These are phyloP conservation scores for Escallonia rubra DNA, from an alignment of 129 eudicot species.

Conservation along the genomic window DNA sequence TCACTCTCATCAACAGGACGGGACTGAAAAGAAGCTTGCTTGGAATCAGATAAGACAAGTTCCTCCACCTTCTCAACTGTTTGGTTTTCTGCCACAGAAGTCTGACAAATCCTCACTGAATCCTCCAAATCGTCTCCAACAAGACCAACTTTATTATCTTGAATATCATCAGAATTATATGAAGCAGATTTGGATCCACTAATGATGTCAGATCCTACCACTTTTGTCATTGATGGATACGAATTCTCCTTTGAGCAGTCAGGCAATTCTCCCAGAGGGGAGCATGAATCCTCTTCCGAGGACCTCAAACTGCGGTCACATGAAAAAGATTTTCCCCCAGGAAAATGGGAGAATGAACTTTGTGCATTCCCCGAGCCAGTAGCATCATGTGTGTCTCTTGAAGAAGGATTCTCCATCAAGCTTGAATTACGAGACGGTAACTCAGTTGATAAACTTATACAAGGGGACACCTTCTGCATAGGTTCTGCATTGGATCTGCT, in stretches of 20 bases:
- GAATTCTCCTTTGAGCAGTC: slow-evolving; percentile 18
- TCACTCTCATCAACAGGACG: slow-evolving; percentile 51
- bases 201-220: slow-evolving; percentile 17
- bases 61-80: slow-evolving; percentile 29
- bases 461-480: slow-evolving; percentile 7
- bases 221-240: slow-evolving; percentile 8
- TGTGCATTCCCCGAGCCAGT: slow-evolving; percentile 2
- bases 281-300: slow-evolving; percentile 14
- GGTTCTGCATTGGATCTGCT: slow-evolving; percentile 6
- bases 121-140: slow-evolving; percentile 18
- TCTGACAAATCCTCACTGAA: slow-evolving; percentile 2
- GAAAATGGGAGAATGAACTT: slow-evolving; percentile 10
- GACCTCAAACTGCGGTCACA: slow-evolving; percentile 1
- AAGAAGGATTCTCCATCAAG: slow-evolving; percentile 8
- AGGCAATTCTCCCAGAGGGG: slow-evolving; percentile 12
- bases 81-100: slow-evolving; percentile 15
- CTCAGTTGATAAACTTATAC: slow-evolving; percentile 7
- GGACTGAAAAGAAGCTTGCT: slow-evolving; percentile 22
- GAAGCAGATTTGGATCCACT: slow-evolving; percentile 14
- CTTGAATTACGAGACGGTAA: slow-evolving; percentile 14
- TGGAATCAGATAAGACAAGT: slow-evolving; percentile 13
- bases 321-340: neutral
- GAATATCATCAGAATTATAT: slow-evolving; percentile 14
- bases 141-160: slow-evolving; percentile 18
- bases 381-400: slow-evolving; percentile 21